Conservation (phyloP, 192 early-diverging fungal species). For the Backusella morwellensis region DNA sequence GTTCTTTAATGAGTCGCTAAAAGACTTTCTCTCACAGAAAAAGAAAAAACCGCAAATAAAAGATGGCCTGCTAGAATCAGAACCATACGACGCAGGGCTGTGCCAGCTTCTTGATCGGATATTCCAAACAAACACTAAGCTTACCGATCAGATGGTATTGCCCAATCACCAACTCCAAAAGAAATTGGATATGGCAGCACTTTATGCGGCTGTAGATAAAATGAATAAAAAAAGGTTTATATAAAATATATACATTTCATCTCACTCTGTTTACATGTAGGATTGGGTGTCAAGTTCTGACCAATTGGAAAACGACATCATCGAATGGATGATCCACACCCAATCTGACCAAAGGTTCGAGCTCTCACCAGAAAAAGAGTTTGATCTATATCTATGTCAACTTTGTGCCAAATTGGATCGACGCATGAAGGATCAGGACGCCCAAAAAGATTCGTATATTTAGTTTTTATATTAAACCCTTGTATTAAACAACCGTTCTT, state of each 20-base stretch:
- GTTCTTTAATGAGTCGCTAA: background rate
- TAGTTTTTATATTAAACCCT: too few relatives aligned
- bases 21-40: background rate
- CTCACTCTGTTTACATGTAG: background rate
- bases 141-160: background rate
- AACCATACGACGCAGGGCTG: background rate
- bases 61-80: background rate
- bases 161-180: background rate
- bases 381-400: background rate
- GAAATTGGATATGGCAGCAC: background rate
- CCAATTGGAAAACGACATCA: background rate
- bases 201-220: background rate
- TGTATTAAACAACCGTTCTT: too few relatives aligned
- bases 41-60: background rate
- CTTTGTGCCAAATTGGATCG: background rate
- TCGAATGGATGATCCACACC: background rate
- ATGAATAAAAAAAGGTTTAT: background rate
- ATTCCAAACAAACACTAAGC: background rate
- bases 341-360: background rate
- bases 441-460: background rate
- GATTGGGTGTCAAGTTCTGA: background rate
- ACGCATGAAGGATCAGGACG: background rate
- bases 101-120: background rate
- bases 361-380: background rate
- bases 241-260: background rate